These are phyloP conservation scores for Xylaria cubensis DNA, from an alignment of 495 filamentous ascomycete species.

Conservation along the genomic window DNA sequence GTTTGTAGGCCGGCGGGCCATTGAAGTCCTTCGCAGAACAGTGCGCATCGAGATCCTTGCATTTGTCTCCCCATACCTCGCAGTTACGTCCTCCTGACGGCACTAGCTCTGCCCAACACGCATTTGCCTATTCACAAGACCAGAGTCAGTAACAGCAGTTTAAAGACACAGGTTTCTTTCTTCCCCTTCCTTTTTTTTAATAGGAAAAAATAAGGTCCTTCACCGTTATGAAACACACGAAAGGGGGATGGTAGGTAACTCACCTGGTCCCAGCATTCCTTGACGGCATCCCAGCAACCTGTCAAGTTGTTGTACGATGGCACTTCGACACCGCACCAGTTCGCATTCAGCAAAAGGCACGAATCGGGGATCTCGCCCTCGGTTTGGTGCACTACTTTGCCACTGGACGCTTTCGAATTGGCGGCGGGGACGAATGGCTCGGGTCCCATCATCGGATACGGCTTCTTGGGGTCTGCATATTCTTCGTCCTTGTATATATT, in stretches of 20 bases:
- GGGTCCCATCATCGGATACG: conserved; percentile 63
- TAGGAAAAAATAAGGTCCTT: background rate
- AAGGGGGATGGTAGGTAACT: background rate
- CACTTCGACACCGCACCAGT: conserved; percentile 65
- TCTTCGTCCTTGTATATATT: conserved; percentile 54
- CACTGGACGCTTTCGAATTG: conserved; percentile 23
- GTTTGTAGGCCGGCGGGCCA: conserved; percentile 56
- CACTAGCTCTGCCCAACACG: conserved; percentile 56
- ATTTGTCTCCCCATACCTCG: conserved; percentile 59
- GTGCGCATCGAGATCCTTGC: conserved; percentile 50
- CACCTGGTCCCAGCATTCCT: conserved; percentile 60
- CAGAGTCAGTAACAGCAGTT: background rate
- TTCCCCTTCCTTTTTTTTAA: background rate
- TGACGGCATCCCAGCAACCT: conserved; percentile 55
- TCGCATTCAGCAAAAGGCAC: conserved; percentile 59
- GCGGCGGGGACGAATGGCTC: conserved; percentile 41
- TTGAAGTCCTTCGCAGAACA: conserved; percentile 51
- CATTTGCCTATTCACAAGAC: conserved; percentile 23
- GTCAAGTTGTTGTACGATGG: conserved; percentile 48
- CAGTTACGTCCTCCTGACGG: conserved; percentile 60
- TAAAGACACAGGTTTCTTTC: background rate
- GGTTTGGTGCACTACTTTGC: conserved; percentile 35
- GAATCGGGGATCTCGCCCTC: conserved; percentile 46
- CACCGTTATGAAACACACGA: too few relatives aligned
- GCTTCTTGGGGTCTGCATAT: conserved; percentile 36